Base-by-base conservation (phyloP, 2,329 filamentous ascomycete species). In the Alternaria solani region DNA sequence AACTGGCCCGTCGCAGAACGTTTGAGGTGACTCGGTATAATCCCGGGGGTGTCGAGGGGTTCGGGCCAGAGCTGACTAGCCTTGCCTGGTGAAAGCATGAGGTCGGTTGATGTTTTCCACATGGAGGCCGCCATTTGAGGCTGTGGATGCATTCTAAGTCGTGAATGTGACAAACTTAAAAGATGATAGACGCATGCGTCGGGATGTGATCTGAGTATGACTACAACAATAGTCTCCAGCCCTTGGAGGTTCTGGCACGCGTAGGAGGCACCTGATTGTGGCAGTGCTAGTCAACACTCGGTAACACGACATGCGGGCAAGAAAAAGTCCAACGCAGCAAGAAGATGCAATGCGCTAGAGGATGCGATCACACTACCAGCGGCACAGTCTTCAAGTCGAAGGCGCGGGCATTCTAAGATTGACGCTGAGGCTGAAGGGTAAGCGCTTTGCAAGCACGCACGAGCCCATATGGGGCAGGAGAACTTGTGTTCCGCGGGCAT, bases 11-110 rank as follows among this genome's bases (percentile, higher is more conserved):
- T 63, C 11, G 68, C 63, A 18, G 64, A 46, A 25, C 62, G 61
- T 38, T 72, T 73, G 4, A 73, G 62, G 49, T 72, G 69, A 5
- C 32, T 57, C 9, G 73, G 73, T 3, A 75, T 52, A 7, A 68
- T 61, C 7, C 71, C 73, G 16, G 69, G 67, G 2, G 70, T 70
- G 36, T 69, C 61, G 9, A 74, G 49, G 6, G 71, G 63, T 43
- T 75, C 72, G 5, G 69, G 57, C 69, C 69, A 71, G n/a, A 68
- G 51, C 26, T 63, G 53, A 39, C 43, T 25, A 2, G 23, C 5
- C 26, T 36, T 20, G 4, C 6, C 20, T n/a, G 16, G 39, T 12
- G 38, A 11, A 30, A 39, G n/a, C 25, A 43, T 43, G 43, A 47
- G 32, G 4, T 55, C n/a, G 30, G 30, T 7, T 38, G 36, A 41